These are phyloP conservation scores for Xylona heveae DNA, from an alignment of 495 filamentous ascomycete species.

Conservation along the genomic window DNA sequence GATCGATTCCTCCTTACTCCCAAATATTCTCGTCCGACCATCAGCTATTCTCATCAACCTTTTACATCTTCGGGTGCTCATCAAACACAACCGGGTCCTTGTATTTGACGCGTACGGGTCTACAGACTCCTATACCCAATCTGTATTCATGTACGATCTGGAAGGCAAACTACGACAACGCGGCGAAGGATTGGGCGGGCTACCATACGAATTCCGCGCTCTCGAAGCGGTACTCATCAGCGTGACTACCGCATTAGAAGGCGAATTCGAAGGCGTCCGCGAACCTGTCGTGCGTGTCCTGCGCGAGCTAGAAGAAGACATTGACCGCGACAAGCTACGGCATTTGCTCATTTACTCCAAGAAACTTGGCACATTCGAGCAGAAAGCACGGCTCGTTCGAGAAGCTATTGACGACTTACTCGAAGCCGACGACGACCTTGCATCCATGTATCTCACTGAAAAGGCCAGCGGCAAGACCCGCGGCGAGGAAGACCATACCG, in stretches of 20 bases:
- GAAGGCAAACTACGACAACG: constrained; percentile 41
- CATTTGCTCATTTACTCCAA: constrained; percentile 85
- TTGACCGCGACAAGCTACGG: constrained; percentile 82
- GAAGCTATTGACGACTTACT: constrained; percentile 90
- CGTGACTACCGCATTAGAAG: constrained; percentile 71
- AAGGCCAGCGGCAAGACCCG: constrained; percentile 52
- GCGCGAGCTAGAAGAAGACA: constrained; percentile 84
- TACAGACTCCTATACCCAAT: constrained; percentile 87
- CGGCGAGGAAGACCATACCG: constrained; percentile 76
- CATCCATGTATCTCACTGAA: constrained; percentile 87
- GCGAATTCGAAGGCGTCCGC: constrained; percentile 78
- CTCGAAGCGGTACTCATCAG: constrained; percentile 65
- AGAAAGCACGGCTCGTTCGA: constrained; percentile 83
- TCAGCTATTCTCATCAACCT: constrained; percentile 89
- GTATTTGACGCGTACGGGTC: constrained; percentile 91
- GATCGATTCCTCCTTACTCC: constrained; percentile 94
- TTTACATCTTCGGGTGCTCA: constrained; percentile 78
- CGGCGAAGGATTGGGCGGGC: constrained; percentile 20
- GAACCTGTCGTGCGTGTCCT: constrained; percentile 81
- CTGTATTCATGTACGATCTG: constrained; percentile 86
- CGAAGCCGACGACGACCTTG: constrained; percentile 93
- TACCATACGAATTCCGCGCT: constrained; percentile 51
- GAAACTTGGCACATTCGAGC: constrained; percentile 88
- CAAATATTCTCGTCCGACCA: constrained; percentile 85
- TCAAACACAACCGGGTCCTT: constrained; percentile 83